Percentiles rank a stretch among this genome's conserved stretches.
Conservation (phyloP, 139 green algal species). For the Auxenochlorella protothecoides region DNA sequence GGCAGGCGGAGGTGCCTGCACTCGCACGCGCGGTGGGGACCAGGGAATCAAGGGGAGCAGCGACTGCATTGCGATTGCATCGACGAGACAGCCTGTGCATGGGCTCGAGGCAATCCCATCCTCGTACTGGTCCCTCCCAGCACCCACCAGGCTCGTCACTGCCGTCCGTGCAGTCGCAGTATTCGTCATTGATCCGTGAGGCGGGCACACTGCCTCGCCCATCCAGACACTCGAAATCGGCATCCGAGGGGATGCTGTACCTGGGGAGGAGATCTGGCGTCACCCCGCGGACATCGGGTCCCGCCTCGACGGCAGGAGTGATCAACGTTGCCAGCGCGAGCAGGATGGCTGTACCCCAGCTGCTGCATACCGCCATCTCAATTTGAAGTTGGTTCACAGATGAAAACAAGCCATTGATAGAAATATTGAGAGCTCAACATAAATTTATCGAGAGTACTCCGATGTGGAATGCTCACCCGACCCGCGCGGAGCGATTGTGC, state of each 20-base stretch:
- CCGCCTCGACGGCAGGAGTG: not conserved
- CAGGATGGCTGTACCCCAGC: not conserved
- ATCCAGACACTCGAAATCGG: slow-evolving; percentile 56
- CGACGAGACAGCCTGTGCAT: not conserved
- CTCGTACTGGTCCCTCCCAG: not conserved
- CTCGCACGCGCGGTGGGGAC: not conserved
- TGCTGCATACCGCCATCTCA: not conserved
- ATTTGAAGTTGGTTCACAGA: not conserved
- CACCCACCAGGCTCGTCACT: slow-evolving; percentile 78
- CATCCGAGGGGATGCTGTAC: slow-evolving; percentile 14
- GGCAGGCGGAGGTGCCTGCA: slow-evolving; percentile 77
- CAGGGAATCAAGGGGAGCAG: too few species aligned
- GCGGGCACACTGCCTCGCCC: slow-evolving; percentile 41
- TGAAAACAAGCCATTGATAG: too few species aligned
- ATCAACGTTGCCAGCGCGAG: not conserved
- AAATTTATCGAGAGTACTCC: not conserved
- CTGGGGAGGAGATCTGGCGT: not conserved
- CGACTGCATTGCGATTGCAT: too few species aligned
- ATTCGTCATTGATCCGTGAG: slow-evolving; percentile 80
- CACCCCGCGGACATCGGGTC: not conserved
- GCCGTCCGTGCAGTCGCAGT: slow-evolving; percentile 91
- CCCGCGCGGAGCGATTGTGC: too few species aligned
- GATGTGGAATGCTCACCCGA: too few species aligned
- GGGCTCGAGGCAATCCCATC: too few species aligned
- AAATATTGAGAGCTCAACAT: too few species aligned